These are phyloP conservation scores for Stagonosporopsis rhizophila DNA, from an alignment of 2,329 filamentous ascomycete genomes.

Conservation along the genomic window DNA sequence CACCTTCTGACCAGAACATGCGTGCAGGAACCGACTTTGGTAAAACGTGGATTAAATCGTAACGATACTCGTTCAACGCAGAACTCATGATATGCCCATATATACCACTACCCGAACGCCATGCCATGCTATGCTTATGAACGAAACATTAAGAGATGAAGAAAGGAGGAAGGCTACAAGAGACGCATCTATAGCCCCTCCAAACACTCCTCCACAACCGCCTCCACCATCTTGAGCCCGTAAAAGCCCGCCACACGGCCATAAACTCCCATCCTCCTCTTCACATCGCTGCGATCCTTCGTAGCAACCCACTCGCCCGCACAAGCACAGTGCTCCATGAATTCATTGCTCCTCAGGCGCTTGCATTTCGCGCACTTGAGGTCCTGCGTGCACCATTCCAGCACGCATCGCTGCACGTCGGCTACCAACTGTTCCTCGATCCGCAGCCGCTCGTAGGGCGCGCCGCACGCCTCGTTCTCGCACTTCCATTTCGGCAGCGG, in stretches of 20 bases:
- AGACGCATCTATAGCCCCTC: conserved; percentile 47
- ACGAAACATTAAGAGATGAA: background rate
- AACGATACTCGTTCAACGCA: background rate
- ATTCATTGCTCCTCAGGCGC: conserved; percentile 79
- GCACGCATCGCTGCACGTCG: conserved; percentile 74
- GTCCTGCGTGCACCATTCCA: conserved; percentile 89
- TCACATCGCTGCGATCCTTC: conserved; percentile 70
- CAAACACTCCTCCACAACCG: conserved; percentile 72
- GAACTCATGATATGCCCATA: background rate
- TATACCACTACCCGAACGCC: background rate
- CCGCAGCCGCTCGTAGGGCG: conserved; percentile 76
- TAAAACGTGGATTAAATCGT: background rate
- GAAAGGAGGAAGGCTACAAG: background rate
- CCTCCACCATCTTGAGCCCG: conserved; percentile 79
- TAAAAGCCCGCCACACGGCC: conserved; percentile 79
- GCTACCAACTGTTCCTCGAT: conserved; percentile 85
- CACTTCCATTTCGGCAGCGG: conserved; percentile 77
- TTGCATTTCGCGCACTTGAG: conserved; percentile 79
- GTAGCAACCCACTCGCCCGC: conserved; percentile 83
- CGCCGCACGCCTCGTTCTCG: conserved; percentile 67
- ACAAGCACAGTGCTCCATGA: conserved; percentile 96
- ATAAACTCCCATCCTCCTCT: conserved; percentile 72
- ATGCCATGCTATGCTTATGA: background rate
- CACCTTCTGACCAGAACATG: no score
- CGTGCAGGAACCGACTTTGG: no score